Base-by-base conservation (phyloP, 2,329 filamentous ascomycete species). In the Aspergillus carbonarius region DNA sequence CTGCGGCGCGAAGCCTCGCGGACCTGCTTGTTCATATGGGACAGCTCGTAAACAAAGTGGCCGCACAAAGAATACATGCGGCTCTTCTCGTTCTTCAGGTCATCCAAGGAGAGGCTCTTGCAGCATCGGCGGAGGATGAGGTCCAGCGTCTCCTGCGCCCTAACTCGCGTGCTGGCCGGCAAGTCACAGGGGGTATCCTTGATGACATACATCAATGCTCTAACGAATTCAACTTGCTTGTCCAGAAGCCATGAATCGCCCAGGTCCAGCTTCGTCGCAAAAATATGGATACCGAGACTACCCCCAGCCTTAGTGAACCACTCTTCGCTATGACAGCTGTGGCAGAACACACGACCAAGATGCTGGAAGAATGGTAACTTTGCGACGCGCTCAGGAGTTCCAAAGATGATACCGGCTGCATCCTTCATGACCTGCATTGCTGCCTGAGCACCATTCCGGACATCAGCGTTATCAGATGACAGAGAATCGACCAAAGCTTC, bases 291-390 rank as follows among this genome's bases (percentile, higher is more conserved):
- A 56, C 96, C 96, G 18, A 93, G 79, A 55, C 90, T 93, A 39
- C 95, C 95, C 50, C 93, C 95, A 37, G 92, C 90, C 76, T 99
- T 99, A 54, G 93, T 93, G 71, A 96, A 99, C 95, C 96, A 99
- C 69, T 99, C 95, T 73, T 99, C 93, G 68, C 95, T 92, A 68
- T 97, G 93, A 73, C 95, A 99, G 64, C 91, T 92, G 72, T 99
- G 95, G 67, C 91, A 95, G 72, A 98, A 96, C 0, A 88, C 88
- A 60, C 87, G 89, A 39, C 89, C 88, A 5, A 99, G 81, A 68
- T 93, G 88, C 59, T 83, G 84, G 77, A 99, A 99, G 75, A 99
- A 91, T 0, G 89, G 86, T 8, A 99, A 82, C 57, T 87, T 87
- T 34, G 90, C 86, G 32, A 93, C 87, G 54, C 89, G 84, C 20